A percentile compares a stretch with the other conserved stretches of the same genome.
Conservation (phyloP, 371 early-diverging fungal genomes). For the Mucor saturninus region DNA sequence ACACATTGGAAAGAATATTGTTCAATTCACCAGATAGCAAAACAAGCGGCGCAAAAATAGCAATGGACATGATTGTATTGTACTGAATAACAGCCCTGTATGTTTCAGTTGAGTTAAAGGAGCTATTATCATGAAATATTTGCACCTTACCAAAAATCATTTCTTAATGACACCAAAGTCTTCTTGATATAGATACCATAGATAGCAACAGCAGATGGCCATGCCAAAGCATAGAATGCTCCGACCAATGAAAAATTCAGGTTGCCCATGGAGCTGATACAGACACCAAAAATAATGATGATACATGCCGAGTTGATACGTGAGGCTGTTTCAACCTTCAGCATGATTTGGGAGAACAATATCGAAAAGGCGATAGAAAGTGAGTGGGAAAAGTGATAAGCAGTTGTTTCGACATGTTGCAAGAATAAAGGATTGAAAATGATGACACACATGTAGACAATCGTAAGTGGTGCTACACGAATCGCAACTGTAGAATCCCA, state of each 20-base stretch:
- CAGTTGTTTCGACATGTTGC: slow-evolving; percentile 62
- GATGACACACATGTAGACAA: slow-evolving; percentile 61
- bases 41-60: slow-evolving; percentile 18
- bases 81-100: slow-evolving; percentile 21
- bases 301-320: slow-evolving; percentile 47
- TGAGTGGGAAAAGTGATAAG: slow-evolving; percentile 64
- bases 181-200: slow-evolving; percentile 70
- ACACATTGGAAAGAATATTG: slow-evolving; percentile 17
- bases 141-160: slow-evolving; percentile 52
- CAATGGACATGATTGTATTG: slow-evolving; percentile 25
- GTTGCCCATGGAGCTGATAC: slow-evolving; percentile 59
- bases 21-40: slow-evolving; percentile 29
- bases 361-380: slow-evolving; percentile 65
- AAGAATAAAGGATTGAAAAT: slow-evolving; percentile 64
- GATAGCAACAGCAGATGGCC: slow-evolving; percentile 59
- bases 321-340: slow-evolving; percentile 42
- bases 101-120: not conserved
- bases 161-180: slow-evolving; percentile 55
- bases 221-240: slow-evolving; percentile 55
- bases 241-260: slow-evolving; percentile 62
- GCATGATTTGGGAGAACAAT: slow-evolving; percentile 54
- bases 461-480: slow-evolving; percentile 55
- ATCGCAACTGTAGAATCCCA: slow-evolving; percentile 52
- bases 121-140: not conserved
- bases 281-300: slow-evolving; percentile 59